Percentiles rank a stretch among this genome's conserved stretches.
Evolutionary conservation across 306 rosid species (phyloP).

Genomic region (Fagus sylvatica): DNA sequence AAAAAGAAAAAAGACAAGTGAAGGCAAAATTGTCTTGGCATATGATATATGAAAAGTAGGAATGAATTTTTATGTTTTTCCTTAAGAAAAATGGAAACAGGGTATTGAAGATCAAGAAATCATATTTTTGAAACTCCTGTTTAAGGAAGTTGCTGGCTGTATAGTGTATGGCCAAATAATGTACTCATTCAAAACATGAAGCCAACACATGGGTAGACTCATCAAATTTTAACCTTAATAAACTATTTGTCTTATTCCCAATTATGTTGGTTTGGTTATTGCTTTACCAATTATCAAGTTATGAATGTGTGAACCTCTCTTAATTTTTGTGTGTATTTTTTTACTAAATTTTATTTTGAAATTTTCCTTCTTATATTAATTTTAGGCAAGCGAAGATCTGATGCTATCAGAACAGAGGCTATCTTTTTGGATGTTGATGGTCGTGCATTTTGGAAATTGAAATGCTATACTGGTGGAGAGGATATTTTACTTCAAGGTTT

Average conservation of each 20-base stretch:
- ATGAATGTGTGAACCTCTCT: not conserved
- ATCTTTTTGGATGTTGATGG: conserved; percentile 44
- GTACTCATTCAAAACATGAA: not conserved
- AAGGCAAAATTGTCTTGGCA: not conserved
- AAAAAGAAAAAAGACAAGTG: not conserved
- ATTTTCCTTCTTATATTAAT: not conserved
- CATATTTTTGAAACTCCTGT: not conserved
- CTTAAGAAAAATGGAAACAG: not conserved
- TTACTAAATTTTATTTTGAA: not conserved
- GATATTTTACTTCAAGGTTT: conserved; percentile 51
- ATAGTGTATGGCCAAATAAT: not conserved
- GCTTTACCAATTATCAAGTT: not conserved
- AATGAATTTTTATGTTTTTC: not conserved
- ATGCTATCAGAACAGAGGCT: conserved; percentile 43
- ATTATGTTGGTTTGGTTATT: not conserved
- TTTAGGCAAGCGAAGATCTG: conserved; percentile 30
- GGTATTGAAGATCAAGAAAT: not conserved
- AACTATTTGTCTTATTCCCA: not conserved
- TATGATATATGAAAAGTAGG: not conserved
- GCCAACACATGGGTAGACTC: not conserved
- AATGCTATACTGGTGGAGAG: conserved; percentile 28
- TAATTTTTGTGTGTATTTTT: not conserved
- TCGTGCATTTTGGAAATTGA: conserved; percentile 41
- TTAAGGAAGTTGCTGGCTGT: not conserved
- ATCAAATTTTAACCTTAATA: not conserved